Base-by-base conservation (phyloP, 208 protist genomes). In the Wallacemonas sp. region DNA sequence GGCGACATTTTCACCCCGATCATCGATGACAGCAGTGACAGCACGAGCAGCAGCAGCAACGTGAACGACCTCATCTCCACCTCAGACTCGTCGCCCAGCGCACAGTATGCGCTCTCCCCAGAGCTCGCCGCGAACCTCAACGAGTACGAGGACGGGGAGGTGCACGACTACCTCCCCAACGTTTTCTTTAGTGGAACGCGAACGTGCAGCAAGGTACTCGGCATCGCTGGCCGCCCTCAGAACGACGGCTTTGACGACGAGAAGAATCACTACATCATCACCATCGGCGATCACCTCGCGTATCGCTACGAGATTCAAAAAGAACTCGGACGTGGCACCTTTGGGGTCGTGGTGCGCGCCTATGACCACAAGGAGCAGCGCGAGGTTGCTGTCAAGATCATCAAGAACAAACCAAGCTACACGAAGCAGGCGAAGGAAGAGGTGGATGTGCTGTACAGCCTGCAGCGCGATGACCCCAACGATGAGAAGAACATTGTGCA, bases 191-290 rank as follows among this genome's bases (percentile, higher is more conserved):
- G 63, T 21, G 90, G 90, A 1, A 68, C 75, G 33, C 74, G 81
- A 12, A 74, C 71, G 38, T 73, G 77, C 49, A 65, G 58, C 19
- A 95, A 95, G 64, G 77, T 93, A 21, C 27, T 62, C 21, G 87
- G 71, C n/a, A 67, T 74, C 14, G 54, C 68, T 5, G 79, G 76
- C 16, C 17, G 67, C 14, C 65, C 70, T 14, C 41, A 68, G 54
- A 97, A 98, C 68, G 65, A 85, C 65, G 95, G 95, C n/a, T 99
- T 89, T 68, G 97, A 99, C 74, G 97, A 98, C 63, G 90, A 98
- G 5, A 68, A 86, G 16, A 94, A 93, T 55, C 93, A 98, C 68
- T 99, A 99, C 72, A 76, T 80, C 32, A 72, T 97, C 32, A 69
- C 85, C 9, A 33, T 90, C 16, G 81, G 94, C 58, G 97, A 99